Percentiles rank a stretch among this genome's conserved stretches.
Evolutionary conservation across 305 asterid species (phyloP).

Genomic region (Fraxinus sp.): DNA sequence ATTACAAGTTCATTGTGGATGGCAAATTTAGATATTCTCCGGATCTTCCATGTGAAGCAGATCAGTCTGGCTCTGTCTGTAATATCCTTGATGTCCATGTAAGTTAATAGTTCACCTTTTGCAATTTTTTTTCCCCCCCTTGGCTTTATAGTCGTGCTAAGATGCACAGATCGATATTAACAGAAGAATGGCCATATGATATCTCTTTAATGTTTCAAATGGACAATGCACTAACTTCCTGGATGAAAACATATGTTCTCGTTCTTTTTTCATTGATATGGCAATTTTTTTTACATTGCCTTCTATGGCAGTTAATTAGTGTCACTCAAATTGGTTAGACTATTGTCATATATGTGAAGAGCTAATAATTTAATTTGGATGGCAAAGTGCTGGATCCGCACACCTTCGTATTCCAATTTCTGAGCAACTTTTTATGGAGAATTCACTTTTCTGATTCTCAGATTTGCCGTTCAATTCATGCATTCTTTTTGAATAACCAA

Average conservation of each 20-base stretch:
- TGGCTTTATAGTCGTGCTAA: neutral
- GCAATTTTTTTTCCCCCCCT: neutral
- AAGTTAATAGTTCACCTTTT: slow-evolving; percentile 32
- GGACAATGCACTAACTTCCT: slow-evolving; percentile 16
- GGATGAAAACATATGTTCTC: neutral
- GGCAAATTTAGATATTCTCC: slow-evolving; percentile 65
- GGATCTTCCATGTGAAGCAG: slow-evolving; percentile 72
- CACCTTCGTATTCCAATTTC: neutral
- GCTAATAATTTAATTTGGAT: neutral
- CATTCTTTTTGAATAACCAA: neutral
- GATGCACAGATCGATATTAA: neutral
- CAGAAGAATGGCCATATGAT: neutral
- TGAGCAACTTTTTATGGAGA: neutral
- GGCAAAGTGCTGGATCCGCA: neutral
- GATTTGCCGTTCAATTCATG: neutral
- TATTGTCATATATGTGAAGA: neutral
- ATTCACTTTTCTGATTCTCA: neutral
- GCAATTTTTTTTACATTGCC: neutral
- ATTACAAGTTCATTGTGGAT: slow-evolving; percentile 75
- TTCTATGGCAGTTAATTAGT: neutral
- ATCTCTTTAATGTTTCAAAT: neutral
- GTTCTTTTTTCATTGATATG: neutral
- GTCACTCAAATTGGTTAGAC: neutral
- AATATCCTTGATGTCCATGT: slow-evolving; percentile 84
- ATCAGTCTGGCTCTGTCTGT: slow-evolving; percentile 52